Base-by-base conservation (phyloP, 2,329 filamentous ascomycete genomes). In the Penicillium sp. region DNA sequence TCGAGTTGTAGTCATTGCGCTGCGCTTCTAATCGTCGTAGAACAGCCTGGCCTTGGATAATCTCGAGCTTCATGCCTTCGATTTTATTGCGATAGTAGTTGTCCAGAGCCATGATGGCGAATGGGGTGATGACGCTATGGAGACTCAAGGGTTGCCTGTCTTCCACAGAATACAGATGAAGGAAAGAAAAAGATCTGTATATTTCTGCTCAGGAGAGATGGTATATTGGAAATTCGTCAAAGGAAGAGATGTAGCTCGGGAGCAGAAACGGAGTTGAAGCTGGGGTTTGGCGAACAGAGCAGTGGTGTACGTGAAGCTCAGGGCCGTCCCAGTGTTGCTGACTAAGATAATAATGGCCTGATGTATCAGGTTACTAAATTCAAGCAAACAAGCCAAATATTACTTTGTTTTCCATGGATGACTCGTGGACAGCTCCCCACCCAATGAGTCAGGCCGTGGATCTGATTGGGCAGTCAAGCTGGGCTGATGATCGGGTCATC, bases 51-150 rank as follows among this genome's bases (percentile, higher is more conserved):
- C 94, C 93, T 79, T 97, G 93, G 75, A 99, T 93, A 75, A 99
- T 99, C 85, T 99, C 93, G 76, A 99, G 91, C 88, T 97, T 97
- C 90, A 97, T 96, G 76, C 89, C 88, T 90, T 99, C 94, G 80
- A 97, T 97, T 84, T 99, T 99, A 84, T 97, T 97, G 80, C 94
- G 90, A 78, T 96, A 99, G 82, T 97, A 99, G 78, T 89, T 96
- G 78, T 97, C 94, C 80, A 99, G 90, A 85, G 93, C 92, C 94
- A 99, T 99, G 75, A 73, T 87, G 84, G 60, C 56, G 76, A 74
- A 70, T 57, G 58, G 47, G 62, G 50, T 55, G 60, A 67, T 64
- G 60, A 65, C 61, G 62, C 62, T 66, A 58, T 61, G 53, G 54
- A 58, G 51, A 43, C 53, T 56, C 47, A 54, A 60, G 47, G 48